These are phyloP conservation scores for Fusarium sp. DNA, from an alignment of 2,329 filamentous ascomycete genomes.

Conservation along the genomic window DNA sequence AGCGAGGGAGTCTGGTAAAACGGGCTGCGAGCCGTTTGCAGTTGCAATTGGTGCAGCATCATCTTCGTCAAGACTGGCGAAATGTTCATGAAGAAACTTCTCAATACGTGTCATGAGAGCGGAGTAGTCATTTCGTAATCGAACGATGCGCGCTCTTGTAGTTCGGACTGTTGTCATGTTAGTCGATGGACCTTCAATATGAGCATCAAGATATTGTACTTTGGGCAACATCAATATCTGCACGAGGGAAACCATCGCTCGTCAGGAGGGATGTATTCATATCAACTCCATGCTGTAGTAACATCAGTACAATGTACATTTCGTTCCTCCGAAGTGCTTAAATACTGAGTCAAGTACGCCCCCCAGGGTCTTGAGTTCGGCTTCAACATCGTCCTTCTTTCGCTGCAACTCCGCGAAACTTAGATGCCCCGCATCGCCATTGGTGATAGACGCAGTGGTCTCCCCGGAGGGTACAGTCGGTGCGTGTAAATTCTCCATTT, in stretches of 20 bases:
- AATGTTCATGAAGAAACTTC: constrained; percentile 87
- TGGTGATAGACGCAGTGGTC: constrained; percentile 70
- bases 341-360: constrained; percentile 89
- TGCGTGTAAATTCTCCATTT: constrained; percentile 70
- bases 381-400: constrained; percentile 87
- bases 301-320: constrained; percentile 38
- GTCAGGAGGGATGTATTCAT: constrained; percentile 93
- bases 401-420: constrained; percentile 84
- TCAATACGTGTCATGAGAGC: constrained; percentile 87
- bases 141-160: constrained; percentile 90
- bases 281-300: constrained; percentile 82
- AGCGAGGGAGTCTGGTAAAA: constrained; percentile 51
- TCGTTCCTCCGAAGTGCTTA: constrained; percentile 11
- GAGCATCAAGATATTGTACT: constrained; percentile 67
- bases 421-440: constrained; percentile 73
- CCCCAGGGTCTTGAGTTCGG: constrained; percentile 86
- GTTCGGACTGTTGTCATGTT: constrained; percentile 77
- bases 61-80: constrained; percentile 76
- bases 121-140: constrained; percentile 93
- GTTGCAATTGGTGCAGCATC: constrained; percentile 49
- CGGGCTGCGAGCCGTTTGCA: constrained; percentile 48
- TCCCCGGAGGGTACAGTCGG: constrained; percentile 79
- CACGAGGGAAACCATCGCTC: constrained; percentile 89
- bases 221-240: constrained; percentile 94
- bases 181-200: constrained; percentile 22